These are phyloP conservation scores for Pythium folliculosum DNA, from an alignment of 352 stramenopile species.

Conservation along the genomic window DNA sequence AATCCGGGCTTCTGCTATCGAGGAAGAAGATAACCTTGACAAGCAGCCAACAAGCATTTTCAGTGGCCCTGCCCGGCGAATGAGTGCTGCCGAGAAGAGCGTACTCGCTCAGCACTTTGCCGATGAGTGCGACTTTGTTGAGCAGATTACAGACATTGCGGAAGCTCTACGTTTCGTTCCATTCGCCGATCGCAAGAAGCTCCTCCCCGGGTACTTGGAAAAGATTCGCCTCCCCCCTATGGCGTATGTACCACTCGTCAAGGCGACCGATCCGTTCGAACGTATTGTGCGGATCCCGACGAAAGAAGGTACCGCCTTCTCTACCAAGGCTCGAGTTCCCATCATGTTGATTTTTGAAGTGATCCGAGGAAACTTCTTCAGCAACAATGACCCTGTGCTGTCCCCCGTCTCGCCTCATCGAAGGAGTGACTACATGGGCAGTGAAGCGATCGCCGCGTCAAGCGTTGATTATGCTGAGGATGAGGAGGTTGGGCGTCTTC, in stretches of 20 bases:
- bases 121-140: constrained; percentile 87
- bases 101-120: constrained; percentile 83
- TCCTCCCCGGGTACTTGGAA: constrained; percentile 76
- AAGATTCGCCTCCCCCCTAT: constrained; percentile 85
- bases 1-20: constrained; percentile 32
- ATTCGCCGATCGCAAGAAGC: constrained; percentile 77
- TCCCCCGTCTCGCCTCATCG: constrained; percentile 60
- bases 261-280: constrained; percentile 88
- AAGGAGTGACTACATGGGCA: constrained; percentile 38
- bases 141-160: constrained; percentile 88
- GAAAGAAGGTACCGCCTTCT: constrained; percentile 88
- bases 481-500: constrained; percentile 74
- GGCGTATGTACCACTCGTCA: constrained; percentile 86
- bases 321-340: constrained; percentile 82
- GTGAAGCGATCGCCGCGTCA: constrained; percentile 39
- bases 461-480: constrained; percentile 77
- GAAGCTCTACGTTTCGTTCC: constrained; percentile 84
- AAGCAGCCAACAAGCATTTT: constrained; percentile 78
- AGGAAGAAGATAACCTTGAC: constrained; percentile 72
- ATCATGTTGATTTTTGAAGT: constrained; percentile 91
- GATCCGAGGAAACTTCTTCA: constrained; percentile 73
- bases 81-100: constrained; percentile 83
- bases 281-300: constrained; percentile 83
- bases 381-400: constrained; percentile 42
- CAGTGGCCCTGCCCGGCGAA: constrained; percentile 59